A percentile compares a stretch with the other conserved stretches of the same genome.
Conservation (phyloP, 2,329 filamentous ascomycete genomes). For the Ophiostoma angusticollis region DNA sequence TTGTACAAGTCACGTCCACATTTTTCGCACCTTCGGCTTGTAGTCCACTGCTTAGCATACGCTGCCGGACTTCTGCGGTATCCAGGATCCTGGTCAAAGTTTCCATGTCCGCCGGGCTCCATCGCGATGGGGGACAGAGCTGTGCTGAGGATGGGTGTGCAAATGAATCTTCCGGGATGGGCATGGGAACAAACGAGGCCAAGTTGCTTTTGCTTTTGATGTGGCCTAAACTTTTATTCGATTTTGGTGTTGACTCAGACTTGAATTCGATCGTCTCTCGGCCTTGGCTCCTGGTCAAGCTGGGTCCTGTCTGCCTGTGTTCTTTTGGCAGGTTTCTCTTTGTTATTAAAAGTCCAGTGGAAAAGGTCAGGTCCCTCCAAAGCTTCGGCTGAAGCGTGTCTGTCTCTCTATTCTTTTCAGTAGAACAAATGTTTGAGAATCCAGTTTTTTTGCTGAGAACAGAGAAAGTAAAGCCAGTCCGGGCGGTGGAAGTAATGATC, state of each 20-base stretch:
- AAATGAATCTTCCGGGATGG: neutral
- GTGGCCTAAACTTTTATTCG: neutral
- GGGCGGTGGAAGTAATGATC: no score
- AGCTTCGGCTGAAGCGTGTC: no score
- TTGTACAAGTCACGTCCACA: neutral
- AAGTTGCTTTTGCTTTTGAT: neutral
- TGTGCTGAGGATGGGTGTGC: neutral
- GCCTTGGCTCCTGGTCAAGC: no score
- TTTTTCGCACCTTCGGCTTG: conserved; percentile 13
- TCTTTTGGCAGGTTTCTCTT: no score
- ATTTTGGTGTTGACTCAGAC: neutral
- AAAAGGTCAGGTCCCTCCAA: no score
- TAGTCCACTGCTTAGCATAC: conserved; percentile 9
- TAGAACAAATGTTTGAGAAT: no score
- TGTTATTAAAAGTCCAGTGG: no score
- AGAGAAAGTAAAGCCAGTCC: no score
- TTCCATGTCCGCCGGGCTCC: conserved; percentile 5
- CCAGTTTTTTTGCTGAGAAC: no score
- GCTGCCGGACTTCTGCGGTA: conserved; percentile 6
- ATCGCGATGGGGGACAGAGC: neutral
- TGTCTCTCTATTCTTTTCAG: no score
- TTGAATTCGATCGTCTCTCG: no score
- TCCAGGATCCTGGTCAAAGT: conserved; percentile 2
- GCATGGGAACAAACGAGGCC: neutral
- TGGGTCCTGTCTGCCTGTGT: no score